A percentile compares a stretch with the other conserved stretches of the same genome.
These are phyloP conservation scores for Truncatella angustata DNA, from an alignment of 2,329 filamentous ascomycete genomes.

Conservation along the genomic window DNA sequence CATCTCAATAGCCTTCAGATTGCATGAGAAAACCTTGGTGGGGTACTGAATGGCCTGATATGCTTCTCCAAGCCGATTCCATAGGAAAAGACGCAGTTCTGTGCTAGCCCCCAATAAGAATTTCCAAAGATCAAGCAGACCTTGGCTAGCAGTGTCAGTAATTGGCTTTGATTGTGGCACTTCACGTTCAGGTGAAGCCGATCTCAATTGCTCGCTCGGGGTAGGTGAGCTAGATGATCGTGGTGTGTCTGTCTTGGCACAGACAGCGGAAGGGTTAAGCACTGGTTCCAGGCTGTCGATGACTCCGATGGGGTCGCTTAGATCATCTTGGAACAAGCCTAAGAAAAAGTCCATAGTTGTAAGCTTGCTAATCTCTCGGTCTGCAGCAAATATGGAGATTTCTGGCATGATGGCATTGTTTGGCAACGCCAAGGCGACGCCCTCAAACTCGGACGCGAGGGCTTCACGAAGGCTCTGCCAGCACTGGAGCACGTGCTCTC, in stretches of 20 bases:
- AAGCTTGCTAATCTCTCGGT: conserved; percentile 86
- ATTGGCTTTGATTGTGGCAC: conserved; percentile 35
- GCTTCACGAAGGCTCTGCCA: conserved; percentile 58
- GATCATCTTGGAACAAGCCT: conserved; percentile 80
- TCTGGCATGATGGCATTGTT: conserved; percentile 91
- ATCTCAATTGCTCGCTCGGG: conserved; percentile 14
- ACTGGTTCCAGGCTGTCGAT: conserved; percentile 94
- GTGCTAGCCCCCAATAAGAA: conserved; percentile 82
- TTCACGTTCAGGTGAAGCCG: conserved; percentile 17
- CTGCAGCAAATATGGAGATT: conserved; percentile 77
- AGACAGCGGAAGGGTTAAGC: conserved; percentile 68
- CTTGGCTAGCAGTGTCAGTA: conserved; percentile 51
- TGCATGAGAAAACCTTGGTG: conserved; percentile 86
- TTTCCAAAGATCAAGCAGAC: conserved; percentile 75
- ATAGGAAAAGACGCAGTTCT: conserved; percentile 81
- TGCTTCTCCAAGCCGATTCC: conserved; percentile 86
- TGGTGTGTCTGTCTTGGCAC: conserved; percentile 25
- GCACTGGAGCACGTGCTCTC: conserved; percentile 56
- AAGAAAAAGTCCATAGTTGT: conserved; percentile 97
- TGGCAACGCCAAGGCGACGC: conserved; percentile 57
- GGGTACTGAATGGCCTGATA: conserved; percentile 82
- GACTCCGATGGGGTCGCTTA: conserved; percentile 75
- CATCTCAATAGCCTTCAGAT: conserved; percentile 81
- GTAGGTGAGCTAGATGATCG: conserved; percentile 17
- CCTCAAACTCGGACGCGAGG: conserved; percentile 37